Base-by-base conservation (phyloP, 495 filamentous ascomycete species). In the Durotheca rogersii region DNA sequence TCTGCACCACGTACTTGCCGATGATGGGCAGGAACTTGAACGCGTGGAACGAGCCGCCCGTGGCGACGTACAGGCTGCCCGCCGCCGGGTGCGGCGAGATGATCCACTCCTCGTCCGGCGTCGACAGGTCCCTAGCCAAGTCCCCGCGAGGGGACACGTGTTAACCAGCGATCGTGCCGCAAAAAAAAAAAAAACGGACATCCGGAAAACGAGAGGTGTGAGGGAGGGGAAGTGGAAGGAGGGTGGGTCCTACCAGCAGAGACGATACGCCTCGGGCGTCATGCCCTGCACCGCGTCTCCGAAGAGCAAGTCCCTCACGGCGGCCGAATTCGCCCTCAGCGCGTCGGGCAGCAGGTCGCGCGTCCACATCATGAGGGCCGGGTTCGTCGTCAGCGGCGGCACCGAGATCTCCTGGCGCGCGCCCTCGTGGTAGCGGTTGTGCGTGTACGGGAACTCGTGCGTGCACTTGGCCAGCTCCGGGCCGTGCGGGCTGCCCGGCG, bases 1-100 rank as follows among this genome's bases (percentile, higher is more conserved):
- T 74, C 31, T 79, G 62, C 1, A 70, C 67, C 21, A 81, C 71
- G 50, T 81, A 79, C 41, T 80, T 73, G 9, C 78, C 78, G 19
- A 81, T 60, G 5, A 74, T 70, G 0, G 78, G 78, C 32, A 80
- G 68, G 56, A 81, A 81, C 55, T 81, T 81, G 60, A 64, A 81
- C 1, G 59, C 61, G 33, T 72, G 69, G 42, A 69, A 72, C 21
- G 65, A 69, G 7, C 70, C 69, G 14, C 52, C 67, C 1, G 51
- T 59, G 0, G 67, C 68, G 21, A 73, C 42, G 31, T 68, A 69
- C 16, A 73, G 34, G 23, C 72, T 71, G 17, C 66, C 56, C 17
- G 67, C 70, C 21, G 62, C 66, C 0, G 77, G 72, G 56, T 80
- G 78, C 11, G 72, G 65, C 12, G 69, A 73, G 37, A 80, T 77